phyloP scores from a whole-genome alignment of 2,329 filamentous ascomycete genomes.

The Colletotrichum gigasporum region DNA sequence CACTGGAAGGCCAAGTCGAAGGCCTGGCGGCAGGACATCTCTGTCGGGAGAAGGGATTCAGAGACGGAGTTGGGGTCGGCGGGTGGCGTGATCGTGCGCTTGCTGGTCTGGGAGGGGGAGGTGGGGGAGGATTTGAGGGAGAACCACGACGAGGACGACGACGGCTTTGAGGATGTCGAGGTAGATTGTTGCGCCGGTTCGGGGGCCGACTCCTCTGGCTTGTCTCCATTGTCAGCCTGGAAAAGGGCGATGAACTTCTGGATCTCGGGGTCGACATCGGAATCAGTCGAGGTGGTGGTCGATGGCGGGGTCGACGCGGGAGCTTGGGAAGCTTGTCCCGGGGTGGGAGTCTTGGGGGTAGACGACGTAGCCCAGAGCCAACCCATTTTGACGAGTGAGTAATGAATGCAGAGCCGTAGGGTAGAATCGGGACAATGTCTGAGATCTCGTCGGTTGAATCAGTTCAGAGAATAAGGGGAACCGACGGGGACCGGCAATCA shows the following conservation, averaged over 20 bases:
- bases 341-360: slow-evolving; percentile 40
- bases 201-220: slow-evolving; percentile 34
- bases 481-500: slow-evolving; percentile 24
- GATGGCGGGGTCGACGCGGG: slow-evolving; percentile 34
- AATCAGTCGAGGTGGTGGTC: slow-evolving; percentile 23
- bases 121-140: slow-evolving; percentile 41
- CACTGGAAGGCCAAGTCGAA: slow-evolving; percentile 97
- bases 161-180: slow-evolving; percentile 34
- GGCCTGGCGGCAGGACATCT: slow-evolving; percentile 87
- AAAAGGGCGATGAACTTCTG: slow-evolving; percentile 63
- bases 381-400: slow-evolving; percentile 57
- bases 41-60: slow-evolving; percentile 78
- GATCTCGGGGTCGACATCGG: slow-evolving; percentile 58
- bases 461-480: slow-evolving; percentile 22
- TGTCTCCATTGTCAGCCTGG: slow-evolving; percentile 43
- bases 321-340: slow-evolving; percentile 35
- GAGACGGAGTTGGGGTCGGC: slow-evolving; percentile 58
- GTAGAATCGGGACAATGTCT: too few relatives aligned
- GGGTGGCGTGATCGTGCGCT: slow-evolving; percentile 34
- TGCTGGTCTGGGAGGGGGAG: slow-evolving; percentile 29
- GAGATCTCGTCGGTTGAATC: background rate
- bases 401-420: background rate
- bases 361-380: slow-evolving; percentile 67
- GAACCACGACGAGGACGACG: slow-evolving; percentile 43
- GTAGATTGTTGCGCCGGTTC: slow-evolving; percentile 33